Evolutionary conservation across 305 asterid species (phyloP).

Genomic region (Fraxinus sp.): DNA sequence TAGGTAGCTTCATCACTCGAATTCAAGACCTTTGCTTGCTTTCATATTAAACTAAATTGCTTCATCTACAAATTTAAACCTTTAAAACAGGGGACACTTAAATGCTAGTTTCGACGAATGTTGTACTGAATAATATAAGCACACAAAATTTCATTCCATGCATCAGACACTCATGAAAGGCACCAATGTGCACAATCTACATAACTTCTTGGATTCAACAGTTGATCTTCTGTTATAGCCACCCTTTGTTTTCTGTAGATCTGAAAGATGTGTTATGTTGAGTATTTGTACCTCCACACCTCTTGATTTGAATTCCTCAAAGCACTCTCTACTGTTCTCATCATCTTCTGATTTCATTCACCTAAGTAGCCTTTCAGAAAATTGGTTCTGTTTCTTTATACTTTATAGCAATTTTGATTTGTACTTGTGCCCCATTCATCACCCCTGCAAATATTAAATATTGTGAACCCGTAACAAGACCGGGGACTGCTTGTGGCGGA

Average conservation of each 20-base stretch:
- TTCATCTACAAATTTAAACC: neutral
- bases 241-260: too few species aligned
- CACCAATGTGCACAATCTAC: conserved; percentile 57
- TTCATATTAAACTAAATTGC: neutral
- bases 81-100: neutral
- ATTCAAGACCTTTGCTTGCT: neutral
- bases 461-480: too few species aligned
- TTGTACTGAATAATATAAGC: conserved; percentile 26
- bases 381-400: conserved; percentile 29
- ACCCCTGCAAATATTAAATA: conserved; percentile 24
- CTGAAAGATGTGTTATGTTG: too few species aligned
- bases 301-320: conserved; percentile 27
- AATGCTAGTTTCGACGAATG: neutral
- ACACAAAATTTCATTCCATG: conserved; percentile 45
- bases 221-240: conserved; percentile 21
- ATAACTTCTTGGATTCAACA: conserved; percentile 29
- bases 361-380: conserved; percentile 23
- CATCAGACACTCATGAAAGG: conserved; percentile 51
- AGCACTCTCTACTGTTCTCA: conserved; percentile 35
- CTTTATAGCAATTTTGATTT: conserved; percentile 33
- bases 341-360: conserved; percentile 36
- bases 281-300: too few species aligned
- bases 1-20: neutral
- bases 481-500: too few species aligned
- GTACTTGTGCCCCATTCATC: conserved; percentile 34